Evolutionary conservation across 352 stramenopile species (phyloP).

Genomic region (Globisporangium carolinianum): DNA sequence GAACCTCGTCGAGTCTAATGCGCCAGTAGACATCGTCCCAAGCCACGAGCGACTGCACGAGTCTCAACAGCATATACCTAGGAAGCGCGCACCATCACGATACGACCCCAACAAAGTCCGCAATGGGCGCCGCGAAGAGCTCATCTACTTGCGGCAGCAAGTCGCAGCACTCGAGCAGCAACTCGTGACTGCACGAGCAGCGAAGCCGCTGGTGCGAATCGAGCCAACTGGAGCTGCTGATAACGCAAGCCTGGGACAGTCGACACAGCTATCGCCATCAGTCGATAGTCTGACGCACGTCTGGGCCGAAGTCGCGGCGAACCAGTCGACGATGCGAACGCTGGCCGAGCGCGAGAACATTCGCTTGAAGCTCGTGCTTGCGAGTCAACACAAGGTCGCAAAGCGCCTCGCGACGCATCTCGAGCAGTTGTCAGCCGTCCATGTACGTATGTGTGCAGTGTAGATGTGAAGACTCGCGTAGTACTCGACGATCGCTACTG

Average conservation of each 20-base stretch:
- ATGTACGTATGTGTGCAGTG: constrained; percentile 12
- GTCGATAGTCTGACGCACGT: background rate
- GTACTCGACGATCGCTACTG: background rate
- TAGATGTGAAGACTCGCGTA: background rate
- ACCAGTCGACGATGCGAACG: background rate
- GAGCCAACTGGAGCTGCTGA: background rate
- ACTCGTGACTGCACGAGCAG: constrained; percentile 3
- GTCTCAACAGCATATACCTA: background rate
- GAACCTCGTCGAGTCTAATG: background rate
- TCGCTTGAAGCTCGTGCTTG: constrained; percentile 40
- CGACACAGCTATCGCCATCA: background rate
- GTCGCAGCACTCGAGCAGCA: constrained; percentile 16
- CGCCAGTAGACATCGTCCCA: background rate
- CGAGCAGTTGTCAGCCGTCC: constrained; percentile 25
- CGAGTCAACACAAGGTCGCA: constrained; percentile 39
- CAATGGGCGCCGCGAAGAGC: constrained; percentile 18
- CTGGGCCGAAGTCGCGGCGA: constrained; percentile 4
- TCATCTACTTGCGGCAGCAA: constrained; percentile 21
- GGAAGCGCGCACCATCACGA: background rate
- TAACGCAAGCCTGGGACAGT: no score
- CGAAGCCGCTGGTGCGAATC: background rate
- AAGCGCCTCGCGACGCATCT: constrained; percentile 35
- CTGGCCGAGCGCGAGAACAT: constrained; percentile 37
- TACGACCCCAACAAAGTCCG: constrained; percentile 12
- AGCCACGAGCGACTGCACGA: background rate